These are phyloP conservation scores for Phytophthora colocasiae DNA, from an alignment of 352 stramenopile species.

Conservation along the genomic window DNA sequence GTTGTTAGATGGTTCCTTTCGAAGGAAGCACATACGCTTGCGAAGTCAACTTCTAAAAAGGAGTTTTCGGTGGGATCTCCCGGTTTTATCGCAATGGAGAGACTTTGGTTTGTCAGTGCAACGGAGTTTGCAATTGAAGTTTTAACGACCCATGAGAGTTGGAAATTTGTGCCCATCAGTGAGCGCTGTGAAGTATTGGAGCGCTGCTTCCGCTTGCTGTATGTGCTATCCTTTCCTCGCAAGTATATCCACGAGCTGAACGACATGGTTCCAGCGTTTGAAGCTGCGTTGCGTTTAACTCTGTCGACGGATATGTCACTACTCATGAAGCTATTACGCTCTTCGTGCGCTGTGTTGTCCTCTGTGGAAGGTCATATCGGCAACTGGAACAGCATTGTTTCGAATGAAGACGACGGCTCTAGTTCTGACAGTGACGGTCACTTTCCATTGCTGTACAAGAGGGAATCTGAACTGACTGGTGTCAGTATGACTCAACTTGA, in stretches of 20 bases:
- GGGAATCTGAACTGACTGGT: slow-evolving; percentile 22
- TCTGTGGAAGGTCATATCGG: slow-evolving; percentile 16
- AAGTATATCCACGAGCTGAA: slow-evolving; percentile 47
- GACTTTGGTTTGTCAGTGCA: slow-evolving; percentile 58
- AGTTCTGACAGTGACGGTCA: slow-evolving; percentile 7
- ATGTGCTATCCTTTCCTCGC: slow-evolving; percentile 48
- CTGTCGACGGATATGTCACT: slow-evolving; percentile 60
- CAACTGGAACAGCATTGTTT: slow-evolving; percentile 33
- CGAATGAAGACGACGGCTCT: slow-evolving; percentile 11
- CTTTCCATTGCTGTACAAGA: slow-evolving; percentile 49
- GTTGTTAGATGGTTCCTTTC: slow-evolving; percentile 67
- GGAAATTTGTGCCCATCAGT: slow-evolving; percentile 53
- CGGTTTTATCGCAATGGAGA: slow-evolving; percentile 36
- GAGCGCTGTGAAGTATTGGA: slow-evolving; percentile 58
- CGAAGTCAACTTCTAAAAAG: slow-evolving; percentile 7
- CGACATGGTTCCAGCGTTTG: slow-evolving; percentile 54
- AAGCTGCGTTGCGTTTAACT: slow-evolving; percentile 53
- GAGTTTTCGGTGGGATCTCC: slow-evolving; percentile 7
- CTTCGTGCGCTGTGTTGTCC: slow-evolving; percentile 41
- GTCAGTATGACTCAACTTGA: slow-evolving; percentile 41
- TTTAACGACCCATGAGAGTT: slow-evolving; percentile 66
- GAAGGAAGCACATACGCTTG: slow-evolving; percentile 46
- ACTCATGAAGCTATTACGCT: slow-evolving; percentile 68
- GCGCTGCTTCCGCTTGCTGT: slow-evolving; percentile 62
- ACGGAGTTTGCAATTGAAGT: slow-evolving; percentile 71